Base-by-base conservation (phyloP, 148 eudicot genomes). In the Chenopodium album region DNA sequence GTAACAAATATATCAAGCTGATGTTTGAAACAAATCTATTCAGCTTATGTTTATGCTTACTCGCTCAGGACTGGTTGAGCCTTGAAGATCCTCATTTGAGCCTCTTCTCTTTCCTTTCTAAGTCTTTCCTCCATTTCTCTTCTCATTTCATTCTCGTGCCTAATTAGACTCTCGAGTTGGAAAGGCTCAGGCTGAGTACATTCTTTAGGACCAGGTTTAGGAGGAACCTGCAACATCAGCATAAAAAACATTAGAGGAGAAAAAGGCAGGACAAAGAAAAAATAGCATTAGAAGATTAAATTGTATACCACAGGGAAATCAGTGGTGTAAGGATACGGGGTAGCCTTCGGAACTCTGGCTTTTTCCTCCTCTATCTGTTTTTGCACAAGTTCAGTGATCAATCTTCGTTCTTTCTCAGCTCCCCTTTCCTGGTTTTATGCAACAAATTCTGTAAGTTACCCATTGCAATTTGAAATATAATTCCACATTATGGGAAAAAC, bases 121-220 rank as follows among this genome's bases (percentile, higher is more conserved):
- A 48, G 86, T 77, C 89, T 91, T 85, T 96, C 94, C 85, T 96
- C 97, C 90, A 92, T 90, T 86, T 96, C 97, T 82, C 88, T 90
- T 76, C 82, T 92, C 83, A 94, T 74, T 88, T 96, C 99, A 82
- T 89, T 90, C 81, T 96, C 99, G 73, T 96, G 99, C 82, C 99
- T 92, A 52, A 80, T 68, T 81, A 96, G 73, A 86, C 97, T 94
- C 82, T 94, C 97, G 22, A 96, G 80, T 68, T 88, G 94, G 78
- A 96, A 96, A 1, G 99, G 99, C 78, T 92, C 97, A 23, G 97
- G 93, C 67, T 87, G 91, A 8, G 99, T 96, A 87, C 94, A 89
- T 63, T 85, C 90, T 78, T 94, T 96, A 31, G 95, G 92, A 88
- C 90, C 94, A 7, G 99, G 99, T 81, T 92, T 96, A 26, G 95